Conservation (phyloP, 73 alveolate genomes). For the Tetrahymena malaccensis region DNA sequence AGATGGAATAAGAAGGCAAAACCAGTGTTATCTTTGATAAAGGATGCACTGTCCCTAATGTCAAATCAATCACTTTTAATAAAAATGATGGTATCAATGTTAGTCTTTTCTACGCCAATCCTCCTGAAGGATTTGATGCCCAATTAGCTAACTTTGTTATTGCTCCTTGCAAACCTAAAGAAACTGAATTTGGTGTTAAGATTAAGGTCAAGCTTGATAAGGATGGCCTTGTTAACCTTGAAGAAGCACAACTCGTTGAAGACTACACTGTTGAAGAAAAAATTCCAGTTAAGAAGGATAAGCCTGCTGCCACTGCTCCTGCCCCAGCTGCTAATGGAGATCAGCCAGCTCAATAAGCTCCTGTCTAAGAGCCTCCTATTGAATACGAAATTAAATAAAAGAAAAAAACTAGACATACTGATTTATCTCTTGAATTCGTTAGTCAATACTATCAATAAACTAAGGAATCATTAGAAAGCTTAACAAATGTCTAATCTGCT, state of each 20-base stretch:
- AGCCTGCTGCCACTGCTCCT: conserved; percentile 28
- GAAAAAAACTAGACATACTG: conserved; percentile 48
- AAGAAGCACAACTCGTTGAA: conserved; percentile 54
- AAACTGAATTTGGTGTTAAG: conserved; percentile 44
- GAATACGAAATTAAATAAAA: conserved; percentile 51
- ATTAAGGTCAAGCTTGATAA: conserved; percentile 50
- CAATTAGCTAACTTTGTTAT: conserved; percentile 41
- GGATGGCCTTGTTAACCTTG: conserved; percentile 55
- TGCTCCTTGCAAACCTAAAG: conserved; percentile 53
- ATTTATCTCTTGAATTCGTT: conserved; percentile 13
- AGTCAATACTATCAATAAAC: conserved; percentile 24
- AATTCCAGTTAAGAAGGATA: conserved; percentile 43
- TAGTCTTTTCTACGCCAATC: conserved; percentile 45
- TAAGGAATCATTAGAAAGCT: conserved; percentile 23
- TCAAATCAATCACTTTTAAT: conserved; percentile 52
- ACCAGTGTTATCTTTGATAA: conserved; percentile 30
- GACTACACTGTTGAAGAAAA: conserved; percentile 46
- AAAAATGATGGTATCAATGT: conserved; percentile 62
- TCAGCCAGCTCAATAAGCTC: conserved; percentile 34
- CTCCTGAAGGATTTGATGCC: conserved; percentile 46
- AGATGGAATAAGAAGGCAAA: conserved; percentile 28
- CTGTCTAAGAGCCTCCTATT: conserved; percentile 38
- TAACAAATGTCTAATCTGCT: conserved; percentile 37
- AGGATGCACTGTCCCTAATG: conserved; percentile 57
- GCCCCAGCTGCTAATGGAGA: conserved; percentile 20